Evolutionary conservation across 2,329 filamentous ascomycete species (phyloP).

Genomic region (Scedosporium dehoogii): DNA sequence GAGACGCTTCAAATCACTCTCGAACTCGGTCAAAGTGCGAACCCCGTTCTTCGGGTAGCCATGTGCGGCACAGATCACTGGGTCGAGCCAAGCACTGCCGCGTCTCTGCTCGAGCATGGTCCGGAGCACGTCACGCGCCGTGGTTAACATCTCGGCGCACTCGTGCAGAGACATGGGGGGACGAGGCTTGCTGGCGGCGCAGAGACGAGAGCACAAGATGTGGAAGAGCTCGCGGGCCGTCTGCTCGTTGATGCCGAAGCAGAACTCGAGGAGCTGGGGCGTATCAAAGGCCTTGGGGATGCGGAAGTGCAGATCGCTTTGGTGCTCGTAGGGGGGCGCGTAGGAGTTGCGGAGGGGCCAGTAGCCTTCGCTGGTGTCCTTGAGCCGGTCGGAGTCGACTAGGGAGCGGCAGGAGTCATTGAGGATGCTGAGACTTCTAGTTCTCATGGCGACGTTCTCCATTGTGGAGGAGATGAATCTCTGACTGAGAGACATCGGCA

Average conservation of each 20-base stretch:
- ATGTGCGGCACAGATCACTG: too few relatives aligned
- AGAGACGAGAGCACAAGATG: neutral
- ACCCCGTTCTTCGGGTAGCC: too few relatives aligned
- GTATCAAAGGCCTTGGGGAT: neutral
- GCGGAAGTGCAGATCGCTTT: neutral
- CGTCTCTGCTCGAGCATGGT: neutral
- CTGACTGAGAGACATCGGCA: too few relatives aligned
- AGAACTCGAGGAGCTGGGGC: neutral
- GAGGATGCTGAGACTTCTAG: neutral
- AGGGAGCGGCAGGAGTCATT: neutral
- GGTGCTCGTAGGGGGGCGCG: neutral
- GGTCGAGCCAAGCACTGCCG: neutral
- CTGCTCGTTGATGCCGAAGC: neutral
- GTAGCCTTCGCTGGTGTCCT: neutral
- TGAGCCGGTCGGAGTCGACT: neutral
- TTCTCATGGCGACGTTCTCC: too few relatives aligned
- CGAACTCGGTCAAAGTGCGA: too few relatives aligned
- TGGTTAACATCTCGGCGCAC: too few relatives aligned
- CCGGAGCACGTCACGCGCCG: neutral
- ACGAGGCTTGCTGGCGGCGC: neutral
- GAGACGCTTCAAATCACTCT: too few relatives aligned
- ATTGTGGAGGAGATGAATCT: too few relatives aligned
- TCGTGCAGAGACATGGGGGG: neutral
- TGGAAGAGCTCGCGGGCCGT: neutral
- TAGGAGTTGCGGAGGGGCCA: neutral